Evolutionary conservation across 306 rosid genomes (phyloP).

Genomic region (Styphnolobium japonicum): DNA sequence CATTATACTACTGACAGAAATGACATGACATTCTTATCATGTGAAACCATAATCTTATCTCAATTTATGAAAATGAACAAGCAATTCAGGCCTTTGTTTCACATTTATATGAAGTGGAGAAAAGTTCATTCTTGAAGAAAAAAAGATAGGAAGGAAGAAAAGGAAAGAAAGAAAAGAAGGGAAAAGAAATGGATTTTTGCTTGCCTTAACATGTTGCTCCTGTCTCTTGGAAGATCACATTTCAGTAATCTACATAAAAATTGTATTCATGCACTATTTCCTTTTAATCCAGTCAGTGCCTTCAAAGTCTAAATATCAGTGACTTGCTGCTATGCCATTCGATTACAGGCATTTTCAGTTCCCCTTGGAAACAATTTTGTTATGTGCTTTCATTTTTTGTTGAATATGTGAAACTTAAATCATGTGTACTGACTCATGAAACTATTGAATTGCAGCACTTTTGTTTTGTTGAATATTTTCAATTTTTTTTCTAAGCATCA

Average conservation of each 20-base stretch:
- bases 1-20: too few species aligned
- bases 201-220: too few species aligned
- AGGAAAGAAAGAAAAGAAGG: too few species aligned
- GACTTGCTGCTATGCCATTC: background rate
- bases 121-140: background rate
- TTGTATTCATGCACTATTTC: too few species aligned
- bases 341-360: background rate
- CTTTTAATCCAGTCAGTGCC: too few species aligned
- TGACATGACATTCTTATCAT: too few species aligned
- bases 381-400: background rate
- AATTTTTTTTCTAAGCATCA: background rate
- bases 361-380: background rate
- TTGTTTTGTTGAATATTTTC: background rate
- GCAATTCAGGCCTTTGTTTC: background rate
- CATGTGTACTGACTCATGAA: background rate
- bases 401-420: background rate
- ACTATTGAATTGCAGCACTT: slow-evolving; percentile 13
- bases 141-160: background rate
- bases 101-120: background rate
- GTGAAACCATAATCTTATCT: too few species aligned
- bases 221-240: too few species aligned
- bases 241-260: too few species aligned
- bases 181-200: too few species aligned
- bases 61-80: too few species aligned
- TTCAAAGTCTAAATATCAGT: too few species aligned